phyloP scores from a whole-genome alignment of 768 basidiomycete genomes.

The Boletales sp. region DNA sequence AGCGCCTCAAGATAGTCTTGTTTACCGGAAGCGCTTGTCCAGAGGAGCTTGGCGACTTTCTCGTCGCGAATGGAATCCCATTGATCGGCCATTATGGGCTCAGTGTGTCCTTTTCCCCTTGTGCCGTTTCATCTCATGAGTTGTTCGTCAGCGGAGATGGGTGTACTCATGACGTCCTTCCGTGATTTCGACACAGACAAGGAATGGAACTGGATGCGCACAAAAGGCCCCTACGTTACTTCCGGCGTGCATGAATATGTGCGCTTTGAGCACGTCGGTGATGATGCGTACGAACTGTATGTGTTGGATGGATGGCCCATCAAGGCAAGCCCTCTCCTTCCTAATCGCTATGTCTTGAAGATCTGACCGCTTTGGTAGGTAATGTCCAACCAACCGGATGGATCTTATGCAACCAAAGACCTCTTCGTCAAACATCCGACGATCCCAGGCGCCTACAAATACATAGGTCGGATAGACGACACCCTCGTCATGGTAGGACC shows the following conservation, averaged over 20 bases:
- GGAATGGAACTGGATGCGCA: conserved; percentile 52
- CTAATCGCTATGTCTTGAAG: not conserved
- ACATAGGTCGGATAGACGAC: conserved; percentile 54
- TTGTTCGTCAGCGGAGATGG: conserved; percentile 26
- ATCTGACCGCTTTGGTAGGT: conserved; percentile 7
- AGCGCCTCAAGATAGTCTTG: conserved; percentile 43
- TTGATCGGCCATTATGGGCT: conserved; percentile 48
- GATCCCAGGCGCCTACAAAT: conserved; percentile 40
- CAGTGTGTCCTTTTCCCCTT: conserved; percentile 30
- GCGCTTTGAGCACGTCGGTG: conserved; percentile 40
- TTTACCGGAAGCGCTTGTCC: conserved; percentile 54
- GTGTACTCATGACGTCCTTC: conserved; percentile 43
- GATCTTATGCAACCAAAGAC: conserved; percentile 54
- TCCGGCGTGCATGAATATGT: conserved; percentile 31
- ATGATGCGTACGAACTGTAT: conserved; percentile 44
- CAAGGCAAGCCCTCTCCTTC: conserved; percentile 30
- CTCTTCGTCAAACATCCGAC: conserved; percentile 49
- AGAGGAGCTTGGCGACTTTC: conserved; percentile 49
- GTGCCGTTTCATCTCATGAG: too few relatives aligned
- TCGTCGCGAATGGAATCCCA: conserved; percentile 46
- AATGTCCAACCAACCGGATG: conserved; percentile 44
- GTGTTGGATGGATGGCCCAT: conserved; percentile 50
- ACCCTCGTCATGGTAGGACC: conserved; percentile 39
- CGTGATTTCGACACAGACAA: conserved; percentile 49
- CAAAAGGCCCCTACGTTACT: conserved; percentile 20